Evolutionary conservation across 2,329 filamentous ascomycete genomes (phyloP).

Genomic region (Aureobasidium vineae): DNA sequence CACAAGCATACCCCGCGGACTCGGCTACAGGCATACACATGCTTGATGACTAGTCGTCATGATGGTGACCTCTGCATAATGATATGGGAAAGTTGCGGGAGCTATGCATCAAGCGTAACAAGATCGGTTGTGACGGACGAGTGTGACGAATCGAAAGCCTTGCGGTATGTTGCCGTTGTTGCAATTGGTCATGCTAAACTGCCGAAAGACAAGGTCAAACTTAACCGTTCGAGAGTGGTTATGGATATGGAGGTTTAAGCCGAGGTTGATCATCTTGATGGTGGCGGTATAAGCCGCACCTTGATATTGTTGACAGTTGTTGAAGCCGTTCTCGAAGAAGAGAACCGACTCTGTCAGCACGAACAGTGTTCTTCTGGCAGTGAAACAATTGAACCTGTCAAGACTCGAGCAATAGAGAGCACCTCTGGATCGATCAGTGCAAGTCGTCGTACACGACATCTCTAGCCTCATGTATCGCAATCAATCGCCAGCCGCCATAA

Average conservation of each 20-base stretch:
- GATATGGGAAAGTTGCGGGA: not conserved
- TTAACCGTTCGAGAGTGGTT: not conserved
- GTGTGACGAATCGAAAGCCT: not conserved
- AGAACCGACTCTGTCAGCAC: not conserved
- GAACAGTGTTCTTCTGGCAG: too few species aligned
- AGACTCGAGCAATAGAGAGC: not conserved
- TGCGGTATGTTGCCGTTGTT: not conserved
- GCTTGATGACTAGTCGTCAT: not conserved
- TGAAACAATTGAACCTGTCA: too few species aligned
- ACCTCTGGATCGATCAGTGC: not conserved
- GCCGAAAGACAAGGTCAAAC: not conserved
- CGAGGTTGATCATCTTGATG: not conserved
- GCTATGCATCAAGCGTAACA: not conserved
- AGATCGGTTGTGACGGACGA: not conserved
- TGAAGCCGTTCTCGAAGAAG: too few species aligned
- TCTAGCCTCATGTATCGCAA: slow-evolving; percentile 13
- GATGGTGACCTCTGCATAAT: not conserved
- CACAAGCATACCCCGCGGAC: slow-evolving; percentile 10
- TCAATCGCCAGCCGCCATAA: not conserved
- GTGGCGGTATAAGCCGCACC: slow-evolving; percentile 4
- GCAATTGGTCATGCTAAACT: not conserved
- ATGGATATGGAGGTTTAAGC: not conserved
- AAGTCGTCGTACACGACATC: not conserved
- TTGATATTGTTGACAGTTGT: not conserved
- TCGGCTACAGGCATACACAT: not conserved